These are phyloP conservation scores for Globisporangium middletonii DNA, from an alignment of 352 stramenopile species.

Conservation along the genomic window DNA sequence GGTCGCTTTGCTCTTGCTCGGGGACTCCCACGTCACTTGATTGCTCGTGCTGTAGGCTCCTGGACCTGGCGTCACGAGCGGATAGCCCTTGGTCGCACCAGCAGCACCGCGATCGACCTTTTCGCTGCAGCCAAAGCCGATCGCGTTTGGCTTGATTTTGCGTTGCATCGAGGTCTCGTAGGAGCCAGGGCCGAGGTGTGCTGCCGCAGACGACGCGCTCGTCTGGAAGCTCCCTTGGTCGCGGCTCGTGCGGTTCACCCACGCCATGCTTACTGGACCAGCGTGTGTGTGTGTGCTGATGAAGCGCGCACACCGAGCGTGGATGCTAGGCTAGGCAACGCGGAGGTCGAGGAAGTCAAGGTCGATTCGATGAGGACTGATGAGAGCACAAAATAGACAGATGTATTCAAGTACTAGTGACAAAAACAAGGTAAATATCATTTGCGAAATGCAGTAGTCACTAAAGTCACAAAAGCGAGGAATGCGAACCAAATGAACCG, in stretches of 20 bases:
- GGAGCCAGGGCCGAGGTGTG: constrained; percentile 44
- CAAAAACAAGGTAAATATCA: too few species aligned
- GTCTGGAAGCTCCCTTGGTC: constrained; percentile 38
- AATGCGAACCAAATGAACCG: too few species aligned
- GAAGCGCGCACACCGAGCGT: too few species aligned
- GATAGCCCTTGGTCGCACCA: constrained; percentile 12
- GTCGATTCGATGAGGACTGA: too few species aligned
- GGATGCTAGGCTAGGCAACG: too few species aligned
- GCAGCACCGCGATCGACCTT: constrained; percentile 33
- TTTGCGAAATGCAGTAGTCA: too few species aligned
- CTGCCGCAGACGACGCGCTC: constrained; percentile 16
- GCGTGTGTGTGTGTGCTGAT: background rate
- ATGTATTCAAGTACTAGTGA: too few species aligned
- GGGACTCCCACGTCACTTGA: constrained; percentile 51
- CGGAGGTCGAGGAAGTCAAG: too few species aligned
- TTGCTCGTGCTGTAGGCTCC: constrained; percentile 36
- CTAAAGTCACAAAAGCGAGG: too few species aligned
- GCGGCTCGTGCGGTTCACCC: constrained; percentile 62
- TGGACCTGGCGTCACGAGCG: constrained; percentile 51
- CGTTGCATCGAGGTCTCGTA: constrained; percentile 45
- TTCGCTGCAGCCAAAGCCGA: constrained; percentile 52
- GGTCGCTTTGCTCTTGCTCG: constrained; percentile 38
- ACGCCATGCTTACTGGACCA: constrained; percentile 52
- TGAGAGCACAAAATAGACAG: too few species aligned
- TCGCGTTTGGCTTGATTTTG: constrained; percentile 43